Conservation (phyloP, 306 rosid species). For the Fagus crenata region DNA sequence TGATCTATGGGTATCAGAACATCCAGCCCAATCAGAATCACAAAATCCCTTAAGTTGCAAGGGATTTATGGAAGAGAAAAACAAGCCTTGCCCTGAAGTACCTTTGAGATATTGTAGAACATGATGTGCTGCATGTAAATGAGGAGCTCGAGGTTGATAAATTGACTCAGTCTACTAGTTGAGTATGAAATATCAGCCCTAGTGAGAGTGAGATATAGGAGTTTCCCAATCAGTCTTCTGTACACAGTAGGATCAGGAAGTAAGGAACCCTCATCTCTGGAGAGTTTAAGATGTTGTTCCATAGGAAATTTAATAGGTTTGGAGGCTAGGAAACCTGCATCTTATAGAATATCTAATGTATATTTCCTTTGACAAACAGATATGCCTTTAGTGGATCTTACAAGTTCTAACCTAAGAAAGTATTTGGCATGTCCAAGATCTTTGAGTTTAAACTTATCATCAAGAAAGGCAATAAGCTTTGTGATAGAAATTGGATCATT, state of each 20-base stretch:
- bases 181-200: no score
- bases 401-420: not conserved
- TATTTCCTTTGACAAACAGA: no score
- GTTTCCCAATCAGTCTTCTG: not conserved
- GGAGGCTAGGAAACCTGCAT: not conserved
- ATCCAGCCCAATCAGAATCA: not conserved
- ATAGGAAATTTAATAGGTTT: no score
- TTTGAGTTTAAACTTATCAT: no score
- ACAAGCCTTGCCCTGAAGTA: not conserved
- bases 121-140: not conserved
- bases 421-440: no score
- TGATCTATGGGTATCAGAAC: no score
- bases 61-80: not conserved
- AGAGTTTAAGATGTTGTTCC: no score
- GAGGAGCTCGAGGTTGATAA: not conserved
- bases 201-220: not conserved
- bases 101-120: no score
- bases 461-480: no score
- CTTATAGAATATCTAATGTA: no score
- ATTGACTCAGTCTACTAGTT: no score
- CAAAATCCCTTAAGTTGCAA: not conserved
- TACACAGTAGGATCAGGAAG: not conserved
- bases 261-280: not conserved
- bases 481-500: not conserved
- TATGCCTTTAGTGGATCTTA: not conserved